Conservation (phyloP, 208 protist species). For the Trypanosoma brucei region DNA sequence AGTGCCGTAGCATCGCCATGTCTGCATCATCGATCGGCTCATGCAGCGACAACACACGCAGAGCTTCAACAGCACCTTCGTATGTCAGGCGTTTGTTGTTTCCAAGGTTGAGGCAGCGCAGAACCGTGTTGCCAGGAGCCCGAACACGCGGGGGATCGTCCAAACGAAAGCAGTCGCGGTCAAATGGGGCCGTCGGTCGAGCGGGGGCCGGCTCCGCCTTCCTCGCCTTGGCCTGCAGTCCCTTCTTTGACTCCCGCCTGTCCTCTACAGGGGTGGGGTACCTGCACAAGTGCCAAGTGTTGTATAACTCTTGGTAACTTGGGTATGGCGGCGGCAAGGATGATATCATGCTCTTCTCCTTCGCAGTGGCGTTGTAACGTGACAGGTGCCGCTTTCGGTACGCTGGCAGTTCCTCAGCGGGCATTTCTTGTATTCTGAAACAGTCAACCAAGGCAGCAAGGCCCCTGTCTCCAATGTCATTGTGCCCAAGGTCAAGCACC, state of each 20-base stretch:
- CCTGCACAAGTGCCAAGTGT: slow-evolving; percentile 32
- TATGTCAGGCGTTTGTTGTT: slow-evolving; percentile 65
- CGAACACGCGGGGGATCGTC: slow-evolving; percentile 28
- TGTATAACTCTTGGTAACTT: slow-evolving; percentile 74
- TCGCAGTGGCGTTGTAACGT: slow-evolving; percentile 41
- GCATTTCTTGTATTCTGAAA: slow-evolving; percentile 69
- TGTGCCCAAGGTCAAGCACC: slow-evolving; percentile 78
- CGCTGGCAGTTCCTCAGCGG: slow-evolving; percentile 37
- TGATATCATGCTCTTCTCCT: slow-evolving; percentile 41
- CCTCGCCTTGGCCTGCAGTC: slow-evolving; percentile 18
- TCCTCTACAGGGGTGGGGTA: slow-evolving; percentile 15
- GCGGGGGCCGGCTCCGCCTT: slow-evolving; percentile 20
- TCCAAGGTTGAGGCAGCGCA: slow-evolving; percentile 76
- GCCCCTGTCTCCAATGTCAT: slow-evolving; percentile 69
- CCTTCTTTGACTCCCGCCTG: slow-evolving; percentile 26
- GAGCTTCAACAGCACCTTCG: slow-evolving; percentile 51
- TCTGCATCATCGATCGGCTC: slow-evolving; percentile 56
- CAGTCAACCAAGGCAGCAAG: slow-evolving; percentile 54
- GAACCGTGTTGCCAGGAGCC: slow-evolving; percentile 78
- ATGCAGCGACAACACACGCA: slow-evolving; percentile 55
- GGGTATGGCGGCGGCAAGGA: slow-evolving; percentile 36
- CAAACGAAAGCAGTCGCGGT: slow-evolving; percentile 74
- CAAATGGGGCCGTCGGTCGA: slow-evolving; percentile 56
- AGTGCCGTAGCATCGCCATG: slow-evolving; percentile 43
- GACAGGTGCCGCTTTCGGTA: slow-evolving; percentile 48